phyloP scores from a whole-genome alignment of 2,329 filamentous ascomycete species.

The Cladosporium velox region DNA sequence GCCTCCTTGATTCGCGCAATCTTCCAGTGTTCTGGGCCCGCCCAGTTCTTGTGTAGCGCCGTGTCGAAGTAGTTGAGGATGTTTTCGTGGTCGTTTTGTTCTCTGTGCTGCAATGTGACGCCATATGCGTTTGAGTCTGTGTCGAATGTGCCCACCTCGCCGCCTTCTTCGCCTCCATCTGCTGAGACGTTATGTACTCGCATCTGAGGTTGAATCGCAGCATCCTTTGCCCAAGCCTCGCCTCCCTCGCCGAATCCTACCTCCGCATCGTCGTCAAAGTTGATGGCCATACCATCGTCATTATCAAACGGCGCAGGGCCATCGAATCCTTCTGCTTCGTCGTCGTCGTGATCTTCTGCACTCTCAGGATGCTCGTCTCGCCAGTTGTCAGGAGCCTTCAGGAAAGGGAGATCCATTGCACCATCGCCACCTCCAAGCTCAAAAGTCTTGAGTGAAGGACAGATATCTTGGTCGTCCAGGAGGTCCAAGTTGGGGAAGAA shows the following conservation, averaged over 20 bases:
- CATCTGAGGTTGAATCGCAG: slow-evolving; percentile 82
- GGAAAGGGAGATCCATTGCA: slow-evolving; percentile 84
- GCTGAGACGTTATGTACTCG: slow-evolving; percentile 69
- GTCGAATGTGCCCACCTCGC: slow-evolving; percentile 59
- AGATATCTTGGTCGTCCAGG: slow-evolving; percentile 86
- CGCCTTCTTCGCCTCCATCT: slow-evolving; percentile 47
- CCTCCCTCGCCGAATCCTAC: slow-evolving; percentile 93
- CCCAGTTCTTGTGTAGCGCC: slow-evolving; percentile 95
- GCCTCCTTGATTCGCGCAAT: slow-evolving; percentile 85
- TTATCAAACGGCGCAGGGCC: slow-evolving; percentile 65
- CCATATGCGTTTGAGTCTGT: slow-evolving; percentile 68
- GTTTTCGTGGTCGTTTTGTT: slow-evolving; percentile 77
- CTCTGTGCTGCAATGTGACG: slow-evolving; percentile 70
- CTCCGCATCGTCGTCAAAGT: slow-evolving; percentile 79
- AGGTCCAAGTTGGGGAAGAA: slow-evolving; percentile 82
- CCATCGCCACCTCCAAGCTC: slow-evolving; percentile 85
- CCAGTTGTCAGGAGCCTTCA: slow-evolving; percentile 85
- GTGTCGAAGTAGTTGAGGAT: slow-evolving; percentile 99
- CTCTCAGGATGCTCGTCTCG: slow-evolving; percentile 59
- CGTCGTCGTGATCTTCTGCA: slow-evolving; percentile 54
- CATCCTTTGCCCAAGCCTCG: slow-evolving; percentile 91
- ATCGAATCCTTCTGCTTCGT: slow-evolving; percentile 49
- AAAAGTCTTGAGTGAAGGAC: slow-evolving; percentile 90
- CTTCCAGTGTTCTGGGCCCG: slow-evolving; percentile 97
- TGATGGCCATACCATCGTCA: slow-evolving; percentile 74